Base-by-base conservation (phyloP, 2,329 filamentous ascomycete genomes). In the Cladophialophora yegresii region DNA sequence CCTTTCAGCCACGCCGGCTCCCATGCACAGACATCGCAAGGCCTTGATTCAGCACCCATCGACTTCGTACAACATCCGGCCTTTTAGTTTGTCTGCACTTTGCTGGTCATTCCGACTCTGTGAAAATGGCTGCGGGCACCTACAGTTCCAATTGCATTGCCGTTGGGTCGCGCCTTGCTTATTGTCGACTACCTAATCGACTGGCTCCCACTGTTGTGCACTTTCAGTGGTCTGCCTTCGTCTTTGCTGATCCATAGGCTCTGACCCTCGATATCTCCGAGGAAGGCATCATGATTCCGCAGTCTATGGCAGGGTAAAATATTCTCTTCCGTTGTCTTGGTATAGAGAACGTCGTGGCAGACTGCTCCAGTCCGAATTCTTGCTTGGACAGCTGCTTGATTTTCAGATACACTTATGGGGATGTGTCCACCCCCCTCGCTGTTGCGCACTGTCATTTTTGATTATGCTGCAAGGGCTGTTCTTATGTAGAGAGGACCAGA, bases 31-130 rank as follows among this genome's bases (percentile, higher is more conserved):
- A 22, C 56, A 23, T 32, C 5, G 16, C 23, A 30, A 40, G 8
- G 30, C 2, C 28, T 13, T 45, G 22, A 30, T 32, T 36, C 13
- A 26, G 32, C 33, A 28, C 57, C 45, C 20, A 13, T 36, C 47
- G 16, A 13, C 40, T n/a, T 65, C 63, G 63, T 66, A 72, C 54
- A 70, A 63, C 69, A 69, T 67, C 26, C 59, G 58, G n/a, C 58
- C 63, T 40, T 54, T 67, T n/a, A 65, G 20, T 45, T 66, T 56
- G 33, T 69, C 62, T 20, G 64, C 62, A 9, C 62, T 28, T 61
- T 61, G 50, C 61, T 67, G 54, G 50, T 61, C 40, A 50, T 64
- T 13, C 63, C 53, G 30, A 70, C 57, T 26, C 61, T 60, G 54
- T 51, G 60, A 13, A 61, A 49, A 28, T 58, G 63, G 33, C 61